Evolutionary conservation across 2,329 filamentous ascomycete species (phyloP), one percentile per base, ranked within the genome.

Genomic region (Neonectria neomacrospora): DNA sequence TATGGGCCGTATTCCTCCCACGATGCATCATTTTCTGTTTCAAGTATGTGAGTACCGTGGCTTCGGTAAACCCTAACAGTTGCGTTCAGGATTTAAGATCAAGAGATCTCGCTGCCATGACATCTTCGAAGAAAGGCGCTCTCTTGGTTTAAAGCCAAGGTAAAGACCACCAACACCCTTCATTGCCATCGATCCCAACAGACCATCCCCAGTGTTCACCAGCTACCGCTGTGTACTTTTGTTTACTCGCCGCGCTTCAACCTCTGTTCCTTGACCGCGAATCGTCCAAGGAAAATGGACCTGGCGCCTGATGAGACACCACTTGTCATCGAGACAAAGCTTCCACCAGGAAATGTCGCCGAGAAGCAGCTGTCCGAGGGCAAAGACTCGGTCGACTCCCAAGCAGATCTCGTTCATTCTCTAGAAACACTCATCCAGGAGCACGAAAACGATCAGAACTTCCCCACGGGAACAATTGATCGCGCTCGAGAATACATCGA

Each of bases 391-490:
- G 26, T 48, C 2, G 37, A 39, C 23, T 51, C 57, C 6, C 37
- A 63, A 16, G 26, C 28, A 7, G 20, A 11, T 28, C 53, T 69
- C 2, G 32, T 45, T 3, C 32, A 58, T 2, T 51, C 54, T 6
- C 63, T 75, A 2, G 22, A 63, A 42, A 42, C 12, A 6, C 67
- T 83, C 8, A 65, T 83, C 18, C 67, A 75, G 9, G 78, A 82
- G 22, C 79, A 84, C 65, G 76, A 80, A 42, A 74, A 78, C 28
- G 82, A 84, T 56, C 82, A 81, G 34, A 85, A 85, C 73, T 85
- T 85, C 57, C 80, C 81, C 0, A 72, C 76, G 26, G 64, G 73
- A 6, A 75, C 82, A 37, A 72, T 84, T 22, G 69, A 79, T 11
- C 77, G 76, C 16, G 79, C 83, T n/a, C 72, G 76, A 20, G 68